Evolutionary conservation across 2,329 filamentous ascomycete species (phyloP), one percentile per base, ranked within the genome.

Genomic region (Claviceps paspali): DNA sequence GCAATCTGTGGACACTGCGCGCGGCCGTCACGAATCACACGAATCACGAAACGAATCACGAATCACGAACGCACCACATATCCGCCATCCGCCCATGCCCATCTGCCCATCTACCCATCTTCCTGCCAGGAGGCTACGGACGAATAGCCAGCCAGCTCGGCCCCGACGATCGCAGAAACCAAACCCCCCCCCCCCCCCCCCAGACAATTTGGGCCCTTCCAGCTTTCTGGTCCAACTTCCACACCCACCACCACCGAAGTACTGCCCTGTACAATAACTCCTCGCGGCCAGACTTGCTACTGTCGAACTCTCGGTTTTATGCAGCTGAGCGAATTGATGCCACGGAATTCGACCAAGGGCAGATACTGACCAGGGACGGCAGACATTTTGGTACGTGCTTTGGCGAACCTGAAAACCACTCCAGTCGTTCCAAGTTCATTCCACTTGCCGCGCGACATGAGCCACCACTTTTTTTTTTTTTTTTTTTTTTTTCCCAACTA

Each of bases 321-420:
- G 6, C 24, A 29, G 9, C 7, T 17, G 24, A 38, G 30, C 30
- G 26, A 33, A 22, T 33, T 38, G 36, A 18, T n/a, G 30, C 29
- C 15, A 21, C 36, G 21, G 6, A 11, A 28, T 27, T 22, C n/a
- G 18, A 22, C 8, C n/a, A 28, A 23, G 29, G 28, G 17, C 3
- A 12, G 29, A 24, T 9, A 17, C 24, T 29, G 29, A 22, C 18
- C n/a, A 31, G 36, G 14, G 18, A 38, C 23, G 14, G 30, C 30
- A 33, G 23, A 33, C 24, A 38, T 29, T 38, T 33, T 37, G 35
- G 36, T 39, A 39, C 36, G 36, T 39, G 40, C 36, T 21, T 31
- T 29, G 19, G 33, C 33, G 28, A 36, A 36, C 36, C 24, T 38
- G 38, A 17, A 33, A 31, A 29, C 35, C 21, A 24, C 11, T 18